phyloP scores from a whole-genome alignment of 805 yeast genomes.

The Pichia gijzeniarum region DNA sequence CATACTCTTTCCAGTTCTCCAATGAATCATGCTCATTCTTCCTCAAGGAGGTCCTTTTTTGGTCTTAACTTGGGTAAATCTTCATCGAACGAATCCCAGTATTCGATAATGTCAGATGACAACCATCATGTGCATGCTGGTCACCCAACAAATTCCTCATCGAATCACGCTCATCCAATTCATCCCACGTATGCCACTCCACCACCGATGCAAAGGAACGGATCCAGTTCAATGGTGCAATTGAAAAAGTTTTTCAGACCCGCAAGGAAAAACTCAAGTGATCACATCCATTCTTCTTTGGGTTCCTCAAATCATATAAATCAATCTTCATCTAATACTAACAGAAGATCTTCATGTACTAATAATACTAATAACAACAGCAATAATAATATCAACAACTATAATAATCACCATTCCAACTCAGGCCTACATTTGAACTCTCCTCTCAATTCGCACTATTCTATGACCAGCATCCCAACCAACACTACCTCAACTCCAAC shows the following conservation, averaged over 20 bases:
- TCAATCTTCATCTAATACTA: not conserved
- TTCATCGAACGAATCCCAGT: conserved; percentile 26
- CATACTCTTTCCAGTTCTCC: conserved; percentile 15
- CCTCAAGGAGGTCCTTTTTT: conserved; percentile 27
- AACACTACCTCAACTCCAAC: conserved; percentile 26
- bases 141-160: conserved; percentile 5
- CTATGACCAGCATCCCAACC: conserved; percentile 11
- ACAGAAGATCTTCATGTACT: no score
- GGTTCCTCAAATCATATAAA: conserved; percentile 6
- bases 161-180: no score
- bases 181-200: conserved; percentile 1
- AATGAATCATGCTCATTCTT: conserved; percentile 13
- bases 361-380: not conserved
- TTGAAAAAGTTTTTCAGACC: conserved; percentile 69
- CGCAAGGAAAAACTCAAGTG: conserved; percentile 26
- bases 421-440: conserved; percentile 16
- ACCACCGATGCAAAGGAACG: conserved; percentile 13
- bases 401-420: not conserved
- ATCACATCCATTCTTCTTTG: conserved; percentile 5
- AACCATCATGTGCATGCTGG: conserved; percentile 15
- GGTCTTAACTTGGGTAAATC: conserved; percentile 27
- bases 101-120: conserved; percentile 23
- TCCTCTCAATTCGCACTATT: not conserved
- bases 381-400: no score
- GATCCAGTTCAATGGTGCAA: conserved; percentile 51